Conservation (phyloP, 352 stramenopile genomes). For the Phytopythium sindhum region DNA sequence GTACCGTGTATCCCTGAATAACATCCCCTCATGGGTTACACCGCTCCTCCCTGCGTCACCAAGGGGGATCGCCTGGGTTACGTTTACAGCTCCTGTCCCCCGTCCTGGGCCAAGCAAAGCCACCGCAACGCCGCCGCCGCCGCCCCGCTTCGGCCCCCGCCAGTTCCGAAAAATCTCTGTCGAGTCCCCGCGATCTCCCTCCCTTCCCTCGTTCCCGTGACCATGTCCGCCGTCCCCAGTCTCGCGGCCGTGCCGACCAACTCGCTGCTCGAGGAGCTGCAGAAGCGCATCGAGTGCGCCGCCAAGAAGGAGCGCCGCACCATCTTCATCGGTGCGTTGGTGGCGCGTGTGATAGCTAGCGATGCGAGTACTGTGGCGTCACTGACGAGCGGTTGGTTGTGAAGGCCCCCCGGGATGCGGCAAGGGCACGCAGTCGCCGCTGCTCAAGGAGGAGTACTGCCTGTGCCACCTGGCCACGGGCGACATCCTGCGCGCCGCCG, state of each 20-base stretch:
- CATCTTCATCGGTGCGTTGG: constrained; percentile 90
- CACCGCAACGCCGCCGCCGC: not conserved
- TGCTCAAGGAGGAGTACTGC: constrained; percentile 98
- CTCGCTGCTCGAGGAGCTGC: constrained; percentile 86
- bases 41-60: too few relatives aligned
- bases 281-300: constrained; percentile 90
- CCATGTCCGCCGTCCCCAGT: constrained; percentile 35
- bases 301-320: constrained; percentile 93
- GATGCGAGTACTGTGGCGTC: not conserved
- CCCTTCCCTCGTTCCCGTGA: not conserved
- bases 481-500: constrained; percentile 98
- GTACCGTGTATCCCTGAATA: too few relatives aligned
- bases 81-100: not conserved
- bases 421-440: constrained; percentile 98
- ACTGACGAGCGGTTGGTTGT: constrained; percentile 8
- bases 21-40: too few relatives aligned
- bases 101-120: constrained; percentile 1
- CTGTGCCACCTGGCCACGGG: constrained; percentile 98
- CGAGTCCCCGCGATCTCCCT: not conserved
- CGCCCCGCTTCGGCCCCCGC: not conserved
- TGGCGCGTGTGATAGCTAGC: not conserved
- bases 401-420: constrained; percentile 92
- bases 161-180: constrained; percentile 21
- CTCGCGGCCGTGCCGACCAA: constrained; percentile 81
- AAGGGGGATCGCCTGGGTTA: too few relatives aligned